Evolutionary conservation across 23 red algal species (phyloP), one percentile per base, ranked within the genome.

Genomic region (Pyropia yezoensis): DNA sequence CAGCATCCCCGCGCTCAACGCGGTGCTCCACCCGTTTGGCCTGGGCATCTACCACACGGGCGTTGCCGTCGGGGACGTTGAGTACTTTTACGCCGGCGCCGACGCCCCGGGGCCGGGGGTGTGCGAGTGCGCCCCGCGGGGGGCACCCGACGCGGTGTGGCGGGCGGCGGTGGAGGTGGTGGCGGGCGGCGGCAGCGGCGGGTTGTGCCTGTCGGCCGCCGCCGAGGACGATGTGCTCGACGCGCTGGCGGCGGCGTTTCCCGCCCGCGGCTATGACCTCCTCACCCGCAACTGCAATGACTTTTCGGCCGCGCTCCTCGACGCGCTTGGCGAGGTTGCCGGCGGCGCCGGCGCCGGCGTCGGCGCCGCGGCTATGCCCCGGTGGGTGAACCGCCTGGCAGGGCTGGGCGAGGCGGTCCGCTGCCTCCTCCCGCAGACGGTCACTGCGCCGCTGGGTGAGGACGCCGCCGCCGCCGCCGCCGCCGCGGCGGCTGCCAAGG

Each of bases 11-110:
- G 47, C 65, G 2, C 32, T 77, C 32, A 88, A 88, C 75, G 56
- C 68, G 63, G 17, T 63, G 4, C 75, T 88, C 20, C 51, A 78
- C 25, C 70, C 61, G 18, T 54, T 62, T 59, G 83, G 83, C 59
- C 59, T 88, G 33, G 83, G 83, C 30, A 50, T 88, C 19, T 88
- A 71, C 57, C 83, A 88, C 61, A 75, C 83, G 27, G 83, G 74
- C 67, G 69, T 88, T 0, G 18, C 76, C 50, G 64, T 88, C 14
- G 64, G 59, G 39, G 83, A 51, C 1, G 21, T 57, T 7, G 83
- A 88, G 65, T 88, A 78, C 54, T 70, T 71, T 16, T 88, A 77
- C 59, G 83, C 70, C 27, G 83, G 71, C n/a, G 70, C 76, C 39
- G 49, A 63, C 7, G 57, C 60, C 18, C 60, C 47, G 16, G 62